Base-by-base conservation (phyloP, 352 stramenopile genomes). In the Globisporangium mamillatum region DNA sequence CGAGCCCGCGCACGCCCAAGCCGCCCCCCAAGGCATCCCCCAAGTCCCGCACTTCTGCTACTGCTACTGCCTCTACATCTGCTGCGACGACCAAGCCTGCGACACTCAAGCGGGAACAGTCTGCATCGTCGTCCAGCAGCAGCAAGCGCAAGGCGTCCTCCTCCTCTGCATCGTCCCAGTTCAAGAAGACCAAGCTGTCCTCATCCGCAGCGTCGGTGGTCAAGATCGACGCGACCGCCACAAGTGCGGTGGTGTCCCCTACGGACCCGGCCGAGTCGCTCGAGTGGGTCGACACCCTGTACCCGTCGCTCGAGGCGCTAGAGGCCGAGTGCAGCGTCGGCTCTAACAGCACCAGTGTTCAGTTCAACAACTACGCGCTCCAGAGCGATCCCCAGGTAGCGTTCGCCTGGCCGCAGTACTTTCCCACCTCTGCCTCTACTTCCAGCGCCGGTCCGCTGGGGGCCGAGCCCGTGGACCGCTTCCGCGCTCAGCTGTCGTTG, bases 261-360 rank as follows among this genome's bases (percentile, higher is more conserved):
- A 32, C 53, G 4, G 56, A 62, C 36, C 20, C 10, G 32, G 32
- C 32, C 56, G 73, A 79, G 50, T 75, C 57, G 32, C 71, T 80
- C 48, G 71, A 84, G 32, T 91, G 81, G 81, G 79, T 91, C 53
- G 83, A 91, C 72, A 76, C 75, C n/a, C 71, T 91, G 46, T 91
- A 90, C 59, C 74, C 81, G 44, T 84, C 83, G 60, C 71, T 91
- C 41, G 78, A 89, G 27, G 56, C 56, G 18, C 60, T 72, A 3
- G 67, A 72, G 22, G 67, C 67, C 3, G 67, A 72, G 59, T 71
- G 66, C 50, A 71, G 48, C 20, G 57, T 55, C 59, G 56, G 38
- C 20, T 48, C 38, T 8, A 48, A 44, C 24, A 48, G 6, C 41
- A 56, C 8, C 44, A 3, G 32, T 38, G 32, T 34, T 24, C 41